These are phyloP conservation scores for Saccharomyces hybrid DNA, from an alignment of 1,139 yeast species.

Conservation along the genomic window DNA sequence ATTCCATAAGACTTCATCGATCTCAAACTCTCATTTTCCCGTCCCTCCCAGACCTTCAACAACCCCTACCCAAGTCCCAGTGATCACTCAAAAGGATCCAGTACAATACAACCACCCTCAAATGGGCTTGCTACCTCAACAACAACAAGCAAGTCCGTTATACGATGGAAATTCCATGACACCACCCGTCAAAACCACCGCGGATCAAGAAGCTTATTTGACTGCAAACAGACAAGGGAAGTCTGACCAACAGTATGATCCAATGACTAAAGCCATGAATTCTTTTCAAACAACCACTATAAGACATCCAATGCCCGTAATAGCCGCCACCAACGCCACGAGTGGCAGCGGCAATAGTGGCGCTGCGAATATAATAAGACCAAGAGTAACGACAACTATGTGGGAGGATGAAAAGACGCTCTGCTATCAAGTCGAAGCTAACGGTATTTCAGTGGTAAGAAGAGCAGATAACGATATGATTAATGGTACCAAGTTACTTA, in stretches of 20 bases:
- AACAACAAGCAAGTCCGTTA: not conserved
- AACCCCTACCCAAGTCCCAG: conserved; percentile 12
- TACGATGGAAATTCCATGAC: not conserved
- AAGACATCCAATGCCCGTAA: conserved; percentile 9
- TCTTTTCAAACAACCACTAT: conserved; percentile 11
- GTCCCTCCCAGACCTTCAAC: not conserved
- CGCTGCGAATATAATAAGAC: not conserved
- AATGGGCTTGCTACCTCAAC: not conserved
- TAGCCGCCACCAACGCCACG: conserved; percentile 12
- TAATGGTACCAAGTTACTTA: conserved; percentile 83
- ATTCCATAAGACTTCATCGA: conserved; percentile 9
- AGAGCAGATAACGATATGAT: conserved; percentile 88
- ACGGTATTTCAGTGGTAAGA: conserved; percentile 81
- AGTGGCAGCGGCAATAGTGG: not conserved
- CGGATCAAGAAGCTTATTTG: not conserved
- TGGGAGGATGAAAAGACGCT: conserved; percentile 95
- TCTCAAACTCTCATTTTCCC: conserved; percentile 11
- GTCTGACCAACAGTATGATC: conserved; percentile 2
- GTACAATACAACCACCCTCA: conserved; percentile 7
- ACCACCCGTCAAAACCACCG: not conserved
- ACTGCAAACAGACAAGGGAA: not conserved
- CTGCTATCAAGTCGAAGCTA: conserved; percentile 90
- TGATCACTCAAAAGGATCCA: conserved; percentile 15
- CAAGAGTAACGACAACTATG: conserved; percentile 56
- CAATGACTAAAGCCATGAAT: conserved; percentile 13